phyloP scores from a whole-genome alignment of 208 protist species.

The Trypanosoma avium region DNA sequence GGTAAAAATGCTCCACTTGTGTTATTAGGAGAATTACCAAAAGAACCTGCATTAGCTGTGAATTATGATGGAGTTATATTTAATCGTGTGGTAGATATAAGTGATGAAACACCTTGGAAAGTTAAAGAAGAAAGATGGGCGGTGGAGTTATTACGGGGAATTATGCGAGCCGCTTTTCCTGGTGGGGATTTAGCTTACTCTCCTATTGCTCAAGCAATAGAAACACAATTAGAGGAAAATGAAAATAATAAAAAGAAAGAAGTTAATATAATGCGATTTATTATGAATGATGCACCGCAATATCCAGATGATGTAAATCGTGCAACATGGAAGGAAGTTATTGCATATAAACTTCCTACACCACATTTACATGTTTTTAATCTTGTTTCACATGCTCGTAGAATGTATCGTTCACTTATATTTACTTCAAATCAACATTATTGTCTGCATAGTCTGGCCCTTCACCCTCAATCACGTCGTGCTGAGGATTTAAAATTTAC shows the following conservation, averaged over 20 bases:
- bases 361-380: conserved; percentile 69
- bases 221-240: neutral
- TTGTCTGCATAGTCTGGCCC: conserved; percentile 68
- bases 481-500: conserved; percentile 34
- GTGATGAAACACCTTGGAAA: conserved; percentile 46
- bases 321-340: conserved; percentile 83
- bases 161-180: conserved; percentile 41
- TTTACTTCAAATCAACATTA: conserved; percentile 72
- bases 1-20: conserved; percentile 52
- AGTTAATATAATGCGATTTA: conserved; percentile 48
- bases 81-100: conserved; percentile 48
- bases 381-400: conserved; percentile 72
- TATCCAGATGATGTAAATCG: conserved; percentile 59
- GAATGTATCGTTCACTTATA: conserved; percentile 73
- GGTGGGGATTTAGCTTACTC: conserved; percentile 41
- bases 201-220: conserved; percentile 40
- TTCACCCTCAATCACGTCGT: conserved; percentile 28
- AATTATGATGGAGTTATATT: conserved; percentile 47
- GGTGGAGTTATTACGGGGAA: conserved; percentile 45
- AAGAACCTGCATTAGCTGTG: conserved; percentile 30
- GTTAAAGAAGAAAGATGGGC: conserved; percentile 68
- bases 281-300: conserved; percentile 63
- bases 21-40: conserved; percentile 37
- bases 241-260: neutral
- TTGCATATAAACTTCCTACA: conserved; percentile 57